Conservation (phyloP, 495 filamentous ascomycete species). For the Rusavskia elegans region DNA sequence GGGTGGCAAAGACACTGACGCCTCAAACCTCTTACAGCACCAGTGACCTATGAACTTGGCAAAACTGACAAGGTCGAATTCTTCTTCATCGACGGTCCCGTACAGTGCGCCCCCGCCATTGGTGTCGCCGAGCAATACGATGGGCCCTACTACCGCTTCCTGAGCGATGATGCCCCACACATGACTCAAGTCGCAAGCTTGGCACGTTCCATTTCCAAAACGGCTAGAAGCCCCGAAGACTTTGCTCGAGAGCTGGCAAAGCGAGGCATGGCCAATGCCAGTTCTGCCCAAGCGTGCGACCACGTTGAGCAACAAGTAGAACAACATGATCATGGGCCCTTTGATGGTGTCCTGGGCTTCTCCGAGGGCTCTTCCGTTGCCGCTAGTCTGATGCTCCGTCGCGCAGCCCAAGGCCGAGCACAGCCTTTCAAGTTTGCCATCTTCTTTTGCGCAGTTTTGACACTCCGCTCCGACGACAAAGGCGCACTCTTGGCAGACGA, state of each 20-base stretch:
- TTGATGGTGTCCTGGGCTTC: slow-evolving; percentile 37
- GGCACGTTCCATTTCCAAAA: not conserved
- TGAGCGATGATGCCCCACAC: not conserved
- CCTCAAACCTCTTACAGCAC: not conserved
- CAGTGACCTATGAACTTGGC: not conserved
- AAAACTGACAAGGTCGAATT: not conserved
- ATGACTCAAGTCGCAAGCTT: not conserved
- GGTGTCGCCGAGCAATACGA: not conserved
- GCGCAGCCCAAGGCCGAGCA: not conserved
- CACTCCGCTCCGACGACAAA: not conserved
- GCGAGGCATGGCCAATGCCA: not conserved
- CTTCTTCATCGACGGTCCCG: not conserved
- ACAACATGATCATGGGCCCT: not conserved
- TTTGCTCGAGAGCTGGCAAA: not conserved
- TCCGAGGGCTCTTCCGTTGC: slow-evolving; percentile 47
- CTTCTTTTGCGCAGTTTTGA: not conserved
- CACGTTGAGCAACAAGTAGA: not conserved
- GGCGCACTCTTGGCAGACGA: not conserved
- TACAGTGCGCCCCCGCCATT: not conserved
- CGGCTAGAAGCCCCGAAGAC: not conserved
- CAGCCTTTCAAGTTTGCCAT: not conserved
- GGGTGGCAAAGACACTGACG: too few species aligned
- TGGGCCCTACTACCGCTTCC: not conserved
- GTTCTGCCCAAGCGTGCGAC: not conserved
- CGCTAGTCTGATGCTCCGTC: slow-evolving; percentile 29